Base-by-base conservation (phyloP, 129 eudicot genomes). In the Centaurea solstitialis region DNA sequence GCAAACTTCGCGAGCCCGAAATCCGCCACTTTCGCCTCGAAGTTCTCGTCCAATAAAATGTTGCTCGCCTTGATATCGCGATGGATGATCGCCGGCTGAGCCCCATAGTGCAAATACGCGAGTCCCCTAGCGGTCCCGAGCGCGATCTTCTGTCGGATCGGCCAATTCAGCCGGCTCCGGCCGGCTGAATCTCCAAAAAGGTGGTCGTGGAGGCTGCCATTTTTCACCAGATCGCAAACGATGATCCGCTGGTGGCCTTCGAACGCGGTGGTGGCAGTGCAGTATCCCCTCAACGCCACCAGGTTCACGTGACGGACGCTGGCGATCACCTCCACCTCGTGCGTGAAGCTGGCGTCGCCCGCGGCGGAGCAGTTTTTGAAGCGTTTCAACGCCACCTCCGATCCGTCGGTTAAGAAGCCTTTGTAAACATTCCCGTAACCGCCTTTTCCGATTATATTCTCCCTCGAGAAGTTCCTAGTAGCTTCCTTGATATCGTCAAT, bases 391-490 rank as follows among this genome's bases (percentile, higher is more conserved):
- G 99, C 99, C 43, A 92, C 94, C 77, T 92, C 97, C 0, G 98
- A 70, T 4, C 91, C 94, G 69, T 95, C 97, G 0, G 87, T 81
- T 15, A 95, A 40, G 4, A 88, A 85, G 1, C 97, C 99, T 79
- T 89, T 90, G 83, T 92, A 95, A 9, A 95, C 99, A 77, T 95
- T 95, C 61, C 99, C 99, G 59, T 95, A 95, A 40, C 99, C 99
- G 76, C 99, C 99, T 74, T 78, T 91, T n/a, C 99, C 99, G 9
- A 95, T 91, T 57, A 95, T 89, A 28, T 87, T 79, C 0, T 80
- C 85, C 74, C 93, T 79, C 2, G 91, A 83, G 80, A 95, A 95
- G 75, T 91, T 95, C 82, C 82, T 80, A 3, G 99, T 95, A 2
- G 94, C 89, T 53, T 73, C 82, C 80, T 91, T 95, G 43, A 95